These are phyloP conservation scores for Fonsecaea monophora DNA, from an alignment of 2,329 filamentous ascomycete species.

Conservation along the genomic window DNA sequence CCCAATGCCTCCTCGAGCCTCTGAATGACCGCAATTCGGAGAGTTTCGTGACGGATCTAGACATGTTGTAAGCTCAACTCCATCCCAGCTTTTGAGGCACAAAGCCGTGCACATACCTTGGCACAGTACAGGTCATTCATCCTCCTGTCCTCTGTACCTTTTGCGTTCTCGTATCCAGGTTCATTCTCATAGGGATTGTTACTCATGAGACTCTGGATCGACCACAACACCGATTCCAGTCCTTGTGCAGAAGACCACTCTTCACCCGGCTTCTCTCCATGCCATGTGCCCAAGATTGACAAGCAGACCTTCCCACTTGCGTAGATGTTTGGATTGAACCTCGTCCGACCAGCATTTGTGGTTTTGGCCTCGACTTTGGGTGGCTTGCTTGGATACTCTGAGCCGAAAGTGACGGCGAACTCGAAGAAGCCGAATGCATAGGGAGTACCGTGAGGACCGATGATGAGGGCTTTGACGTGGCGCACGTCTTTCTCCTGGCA, in stretches of 20 bases:
- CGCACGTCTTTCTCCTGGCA: constrained; percentile 88
- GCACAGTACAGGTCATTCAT: constrained; percentile 76
- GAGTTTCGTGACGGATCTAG: constrained; percentile 87
- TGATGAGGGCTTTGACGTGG: constrained; percentile 83
- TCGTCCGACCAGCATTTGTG: constrained; percentile 84
- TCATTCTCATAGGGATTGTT: constrained; percentile 95
- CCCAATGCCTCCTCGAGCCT: constrained; percentile 80
- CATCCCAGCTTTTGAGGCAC: background rate
- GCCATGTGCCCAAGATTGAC: constrained; percentile 95
- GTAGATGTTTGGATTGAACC: constrained; percentile 98
- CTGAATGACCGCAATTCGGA: constrained; percentile 85
- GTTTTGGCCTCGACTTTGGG: constrained; percentile 72
- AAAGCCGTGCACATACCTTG: constrained; percentile 65
- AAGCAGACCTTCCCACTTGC: constrained; percentile 88
- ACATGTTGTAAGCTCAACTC: constrained; percentile 1
- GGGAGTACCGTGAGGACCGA: constrained; percentile 90
- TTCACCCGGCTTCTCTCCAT: constrained; percentile 79
- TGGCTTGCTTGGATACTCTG: constrained; percentile 76
- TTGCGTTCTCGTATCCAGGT: constrained; percentile 84
- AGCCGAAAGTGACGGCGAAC: constrained; percentile 58
- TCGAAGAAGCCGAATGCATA: constrained; percentile 99
- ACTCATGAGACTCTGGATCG: constrained; percentile 96
- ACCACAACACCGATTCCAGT: constrained; percentile 89
- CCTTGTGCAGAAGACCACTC: constrained; percentile 97
- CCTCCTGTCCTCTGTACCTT: constrained; percentile 71